Percentiles rank a stretch among this genome's conserved stretches.
phyloP scores from a whole-genome alignment of 768 basidiomycete species.

The Ramaria sp. region DNA sequence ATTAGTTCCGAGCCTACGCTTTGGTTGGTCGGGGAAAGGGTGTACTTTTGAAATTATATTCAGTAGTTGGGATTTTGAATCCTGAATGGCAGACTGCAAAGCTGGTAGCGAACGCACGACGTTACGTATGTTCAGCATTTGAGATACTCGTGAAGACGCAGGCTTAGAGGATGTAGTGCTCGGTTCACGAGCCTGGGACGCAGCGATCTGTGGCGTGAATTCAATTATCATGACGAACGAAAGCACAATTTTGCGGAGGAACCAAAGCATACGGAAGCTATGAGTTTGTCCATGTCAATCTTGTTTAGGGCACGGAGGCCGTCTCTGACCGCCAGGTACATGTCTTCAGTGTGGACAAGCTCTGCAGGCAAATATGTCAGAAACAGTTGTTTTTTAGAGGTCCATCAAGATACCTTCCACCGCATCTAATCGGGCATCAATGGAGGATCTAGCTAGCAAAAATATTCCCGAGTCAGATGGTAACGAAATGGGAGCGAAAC shows the following conservation, averaged over 20 bases:
- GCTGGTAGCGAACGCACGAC: slow-evolving; percentile 57
- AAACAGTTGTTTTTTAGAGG: background rate
- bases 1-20: background rate
- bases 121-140: slow-evolving; percentile 71
- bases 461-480: background rate
- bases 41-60: slow-evolving; percentile 49
- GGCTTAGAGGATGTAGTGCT: slow-evolving; percentile 38
- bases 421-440: slow-evolving; percentile 76
- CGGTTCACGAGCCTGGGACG: slow-evolving; percentile 45
- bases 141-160: slow-evolving; percentile 57
- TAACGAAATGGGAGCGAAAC: background rate
- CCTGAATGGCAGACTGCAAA: slow-evolving; percentile 49
- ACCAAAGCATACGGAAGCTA: slow-evolving; percentile 41
- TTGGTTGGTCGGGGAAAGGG: background rate
- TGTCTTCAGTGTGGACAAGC: slow-evolving; percentile 65
- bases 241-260: background rate
- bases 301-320: slow-evolving; percentile 64
- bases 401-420: slow-evolving; percentile 51
- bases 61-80: slow-evolving; percentile 49
- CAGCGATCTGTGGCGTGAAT: slow-evolving; percentile 43
- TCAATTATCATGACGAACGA: background rate
- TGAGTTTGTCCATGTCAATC: slow-evolving; percentile 82
- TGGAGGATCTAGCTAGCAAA: slow-evolving; percentile 40
- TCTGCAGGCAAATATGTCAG: slow-evolving; percentile 30
- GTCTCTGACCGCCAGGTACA: slow-evolving; percentile 53